These are phyloP conservation scores for Eucalyptus marginata DNA, from an alignment of 345 rosid species.

Conservation along the genomic window DNA sequence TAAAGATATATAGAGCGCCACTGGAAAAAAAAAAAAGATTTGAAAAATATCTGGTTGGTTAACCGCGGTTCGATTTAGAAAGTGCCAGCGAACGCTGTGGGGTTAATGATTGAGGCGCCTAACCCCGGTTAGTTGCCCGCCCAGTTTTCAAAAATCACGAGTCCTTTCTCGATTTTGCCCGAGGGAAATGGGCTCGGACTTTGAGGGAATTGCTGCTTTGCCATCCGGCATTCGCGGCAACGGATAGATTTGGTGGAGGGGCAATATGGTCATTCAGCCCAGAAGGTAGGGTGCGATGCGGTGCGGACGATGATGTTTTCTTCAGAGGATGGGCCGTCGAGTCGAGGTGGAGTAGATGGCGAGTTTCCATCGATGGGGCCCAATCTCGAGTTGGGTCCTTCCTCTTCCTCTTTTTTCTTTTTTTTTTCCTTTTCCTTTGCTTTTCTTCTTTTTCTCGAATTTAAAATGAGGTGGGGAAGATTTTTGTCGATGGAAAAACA, in stretches of 20 bases:
- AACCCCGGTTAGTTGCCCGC: conserved; percentile 14
- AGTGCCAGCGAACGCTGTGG: neutral
- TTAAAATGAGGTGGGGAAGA: neutral
- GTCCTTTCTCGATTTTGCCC: neutral
- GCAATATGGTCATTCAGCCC: neutral
- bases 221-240: neutral
- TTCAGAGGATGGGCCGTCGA: neutral
- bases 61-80: neutral
- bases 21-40: neutral
- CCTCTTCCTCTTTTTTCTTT: neutral
- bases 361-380: neutral
- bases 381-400: neutral
- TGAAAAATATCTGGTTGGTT: neutral
- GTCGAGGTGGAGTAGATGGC: neutral
- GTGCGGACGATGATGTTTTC: neutral
- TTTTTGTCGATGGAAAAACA: neutral
- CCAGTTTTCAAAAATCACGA: neutral
- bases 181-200: neutral
- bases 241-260: neutral
- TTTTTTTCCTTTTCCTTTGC: neutral
- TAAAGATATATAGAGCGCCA: neutral
- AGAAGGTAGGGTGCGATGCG: neutral
- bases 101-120: neutral
- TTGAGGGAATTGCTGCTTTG: neutral
- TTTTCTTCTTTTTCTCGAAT: neutral